Base-by-base conservation (phyloP, 192 early-diverging fungal species). In the Entophlyctis luteolus region DNA sequence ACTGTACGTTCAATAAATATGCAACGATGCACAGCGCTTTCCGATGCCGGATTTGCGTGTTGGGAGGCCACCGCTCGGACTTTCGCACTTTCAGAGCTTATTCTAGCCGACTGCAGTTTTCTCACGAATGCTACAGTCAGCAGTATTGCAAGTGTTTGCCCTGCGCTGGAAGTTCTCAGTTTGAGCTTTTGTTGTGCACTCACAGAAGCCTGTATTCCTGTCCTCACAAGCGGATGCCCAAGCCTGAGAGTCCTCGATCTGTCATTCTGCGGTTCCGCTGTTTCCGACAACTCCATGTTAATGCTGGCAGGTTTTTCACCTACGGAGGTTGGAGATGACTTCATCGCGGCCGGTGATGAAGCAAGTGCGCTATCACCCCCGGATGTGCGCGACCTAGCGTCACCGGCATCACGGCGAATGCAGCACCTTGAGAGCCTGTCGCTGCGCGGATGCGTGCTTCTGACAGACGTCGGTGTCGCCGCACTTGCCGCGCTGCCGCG, bases 121-220 rank as follows among this genome's bases (percentile, higher is more conserved):
- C 70, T 92, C 16, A 86, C 88, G 2, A 88, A 91, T 48, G 73
- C 72, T 3, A 79, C 90, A 1, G 81, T 90, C 28, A 38, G 75
- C 4, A 55, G 67, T 20, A 38, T 91, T 18, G 78, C 82, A 1
- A 67, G 66, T 0, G 72, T 73, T 14, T 86, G 87, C 68, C 85
- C 86, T 22, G 62, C 73, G 1, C 72, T 92, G 1, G 46, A 78
- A 50, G 46, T 63, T 18, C 71, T 90, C 2, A 84, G 79, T 5
- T 79, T 92, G 16, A 86, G 84, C 25, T 92, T 92, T 66, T 92
- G 90, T 62, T 92, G 89, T 72, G 82, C 89, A 0, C 56, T 92
- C 14, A 89, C 88, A 0, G 89, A 91, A 56, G 48, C 68, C 14
- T 79, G 80, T 1, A 67, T 82, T 20, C 70, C 70, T 3, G 58